Conservation (phyloP, 306 rosid genomes). For the Prunus fruticosa region DNA sequence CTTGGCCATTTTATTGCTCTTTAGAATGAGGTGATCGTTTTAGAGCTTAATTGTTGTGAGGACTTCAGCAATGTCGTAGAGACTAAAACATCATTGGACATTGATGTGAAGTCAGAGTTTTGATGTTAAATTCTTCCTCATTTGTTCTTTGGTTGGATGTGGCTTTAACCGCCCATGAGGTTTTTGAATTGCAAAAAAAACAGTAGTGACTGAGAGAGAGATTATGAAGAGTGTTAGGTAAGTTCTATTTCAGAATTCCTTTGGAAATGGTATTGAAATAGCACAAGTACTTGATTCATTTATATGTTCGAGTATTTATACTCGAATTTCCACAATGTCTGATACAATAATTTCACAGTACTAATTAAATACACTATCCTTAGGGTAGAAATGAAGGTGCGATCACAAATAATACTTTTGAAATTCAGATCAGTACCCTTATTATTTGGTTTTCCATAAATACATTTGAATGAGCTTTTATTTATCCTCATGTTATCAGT, state of each 20-base stretch:
- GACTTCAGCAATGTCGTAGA: background rate
- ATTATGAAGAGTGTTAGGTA: background rate
- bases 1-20: background rate
- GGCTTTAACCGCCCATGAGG: background rate
- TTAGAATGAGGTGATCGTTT: background rate
- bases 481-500: background rate
- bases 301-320: background rate
- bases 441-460: background rate
- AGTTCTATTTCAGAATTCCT: background rate
- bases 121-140: background rate
- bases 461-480: background rate
- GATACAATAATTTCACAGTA: background rate
- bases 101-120: background rate
- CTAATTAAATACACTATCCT: background rate
- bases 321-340: background rate
- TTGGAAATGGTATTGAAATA: background rate
- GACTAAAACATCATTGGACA: background rate
- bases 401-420: background rate
- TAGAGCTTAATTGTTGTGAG: background rate
- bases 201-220: background rate
- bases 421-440: background rate
- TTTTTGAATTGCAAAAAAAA: background rate
- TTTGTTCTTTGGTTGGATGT: background rate
- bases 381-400: background rate
- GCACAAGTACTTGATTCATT: background rate